These are phyloP conservation scores for Cercospora sojina DNA, from an alignment of 2,329 filamentous ascomycete genomes.

Conservation along the genomic window DNA sequence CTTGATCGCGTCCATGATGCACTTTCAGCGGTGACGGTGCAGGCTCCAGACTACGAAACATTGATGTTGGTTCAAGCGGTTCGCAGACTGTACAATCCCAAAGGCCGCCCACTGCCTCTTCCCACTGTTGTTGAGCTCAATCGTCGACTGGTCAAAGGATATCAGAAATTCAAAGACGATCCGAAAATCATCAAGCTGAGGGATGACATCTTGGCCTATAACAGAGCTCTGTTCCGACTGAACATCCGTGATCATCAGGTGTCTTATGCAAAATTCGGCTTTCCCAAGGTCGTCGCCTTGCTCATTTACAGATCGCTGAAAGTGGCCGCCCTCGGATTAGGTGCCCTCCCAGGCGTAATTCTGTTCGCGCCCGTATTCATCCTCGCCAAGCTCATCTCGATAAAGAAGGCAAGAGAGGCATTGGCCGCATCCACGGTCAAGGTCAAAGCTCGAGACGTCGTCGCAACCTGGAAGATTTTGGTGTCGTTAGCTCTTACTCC, in stretches of 20 bases:
- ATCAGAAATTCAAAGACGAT: constrained; percentile 89
- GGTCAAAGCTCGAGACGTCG: constrained; percentile 81
- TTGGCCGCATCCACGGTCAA: constrained; percentile 85
- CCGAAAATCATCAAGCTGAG: constrained; percentile 75
- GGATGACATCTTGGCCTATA: constrained; percentile 77
- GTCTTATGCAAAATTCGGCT: constrained; percentile 81
- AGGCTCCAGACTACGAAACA: constrained; percentile 90
- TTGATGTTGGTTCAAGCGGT: constrained; percentile 96
- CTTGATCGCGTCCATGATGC: constrained; percentile 84
- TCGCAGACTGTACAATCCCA: constrained; percentile 87
- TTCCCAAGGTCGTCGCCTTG: constrained; percentile 70
- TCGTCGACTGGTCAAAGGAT: constrained; percentile 83
- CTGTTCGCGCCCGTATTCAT: constrained; percentile 89
- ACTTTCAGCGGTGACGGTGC: constrained; percentile 84
- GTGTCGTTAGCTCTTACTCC: constrained; percentile 84
- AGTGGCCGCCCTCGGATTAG: constrained; percentile 71
- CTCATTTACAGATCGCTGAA: constrained; percentile 79
- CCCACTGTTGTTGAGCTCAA: constrained; percentile 94
- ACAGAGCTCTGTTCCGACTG: constrained; percentile 78
- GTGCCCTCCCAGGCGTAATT: constrained; percentile 79
- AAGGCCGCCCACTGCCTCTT: constrained; percentile 87
- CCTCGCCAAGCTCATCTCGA: constrained; percentile 77
- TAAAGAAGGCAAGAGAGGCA: constrained; percentile 77
- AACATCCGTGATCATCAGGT: constrained; percentile 93
- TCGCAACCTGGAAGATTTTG: constrained; percentile 90